Conservation (phyloP, 1,139 yeast species). For the Sugiyamaella pinicola region DNA sequence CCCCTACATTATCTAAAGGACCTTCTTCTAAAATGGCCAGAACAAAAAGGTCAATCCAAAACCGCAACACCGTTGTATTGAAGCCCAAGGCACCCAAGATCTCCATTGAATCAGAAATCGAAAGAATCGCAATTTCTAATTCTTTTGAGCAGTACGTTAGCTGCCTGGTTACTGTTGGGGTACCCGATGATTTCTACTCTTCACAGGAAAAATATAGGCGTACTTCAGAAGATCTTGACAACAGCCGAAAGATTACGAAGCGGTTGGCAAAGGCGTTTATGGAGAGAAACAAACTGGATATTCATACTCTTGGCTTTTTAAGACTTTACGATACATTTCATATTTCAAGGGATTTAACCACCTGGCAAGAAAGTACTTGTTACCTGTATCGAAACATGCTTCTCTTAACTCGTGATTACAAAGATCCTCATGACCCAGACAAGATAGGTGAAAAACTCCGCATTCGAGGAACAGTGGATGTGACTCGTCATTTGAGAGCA, state of each 20-base stretch:
- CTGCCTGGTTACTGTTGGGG: slow-evolving; percentile 26
- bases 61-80: slow-evolving; percentile 20
- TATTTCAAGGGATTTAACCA: slow-evolving; percentile 27
- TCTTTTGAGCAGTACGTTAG: slow-evolving; percentile 20
- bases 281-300: slow-evolving; percentile 29
- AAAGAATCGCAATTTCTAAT: slow-evolving; percentile 20
- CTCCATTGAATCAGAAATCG: slow-evolving; percentile 28
- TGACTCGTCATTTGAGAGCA: slow-evolving; percentile 27
- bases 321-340: slow-evolving; percentile 29
- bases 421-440: slow-evolving; percentile 4
- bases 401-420: slow-evolving; percentile 26
- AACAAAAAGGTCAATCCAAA: slow-evolving; percentile 1
- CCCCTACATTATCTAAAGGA: slow-evolving; percentile 10
- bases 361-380: slow-evolving; percentile 33
- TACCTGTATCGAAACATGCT: slow-evolving; percentile 31
- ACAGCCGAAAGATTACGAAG: slow-evolving; percentile 15
- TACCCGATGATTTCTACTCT: slow-evolving; percentile 22
- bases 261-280: slow-evolving; percentile 22
- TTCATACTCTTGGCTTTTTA: slow-evolving; percentile 28
- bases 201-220: slow-evolving; percentile 15
- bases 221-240: slow-evolving; percentile 24
- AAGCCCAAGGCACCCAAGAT: slow-evolving; percentile 24
- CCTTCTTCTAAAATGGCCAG: neutral
- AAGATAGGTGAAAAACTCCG: slow-evolving; percentile 18
- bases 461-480: slow-evolving; percentile 28